Conservation (phyloP, 352 stramenopile genomes). For the Phytophthora cryptogea region DNA sequence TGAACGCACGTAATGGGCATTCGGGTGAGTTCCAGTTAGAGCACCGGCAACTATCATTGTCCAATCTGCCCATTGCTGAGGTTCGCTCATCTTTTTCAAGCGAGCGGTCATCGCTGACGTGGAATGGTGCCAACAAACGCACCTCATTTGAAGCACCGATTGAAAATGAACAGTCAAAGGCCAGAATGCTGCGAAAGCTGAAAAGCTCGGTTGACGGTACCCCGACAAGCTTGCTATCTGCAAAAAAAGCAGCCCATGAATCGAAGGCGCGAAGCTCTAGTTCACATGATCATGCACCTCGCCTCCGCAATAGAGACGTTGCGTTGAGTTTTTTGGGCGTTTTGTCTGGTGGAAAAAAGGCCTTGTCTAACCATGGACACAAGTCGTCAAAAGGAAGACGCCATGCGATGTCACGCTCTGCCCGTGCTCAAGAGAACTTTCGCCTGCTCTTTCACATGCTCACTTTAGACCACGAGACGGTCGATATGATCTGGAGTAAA, state of each 20-base stretch:
- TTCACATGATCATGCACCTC: constrained; percentile 16
- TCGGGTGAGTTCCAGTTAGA: constrained; percentile 9
- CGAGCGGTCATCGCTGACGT: constrained; percentile 34
- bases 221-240: constrained; percentile 9
- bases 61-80: constrained; percentile 37
- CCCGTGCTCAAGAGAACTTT: constrained; percentile 88
- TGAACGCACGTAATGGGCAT: constrained; percentile 8
- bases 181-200: constrained; percentile 66
- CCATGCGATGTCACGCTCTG: constrained; percentile 28
- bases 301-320: constrained; percentile 73
- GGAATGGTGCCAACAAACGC: constrained; percentile 37
- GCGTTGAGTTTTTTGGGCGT: constrained; percentile 52
- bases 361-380: constrained; percentile 10
- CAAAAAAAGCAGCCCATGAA: constrained; percentile 19
- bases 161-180: constrained; percentile 64
- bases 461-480: constrained; percentile 88
- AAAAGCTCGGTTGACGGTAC: constrained; percentile 47
- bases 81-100: constrained; percentile 42
- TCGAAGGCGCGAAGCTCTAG: constrained; percentile 20
- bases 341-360: constrained; percentile 28
- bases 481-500: constrained; percentile 95
- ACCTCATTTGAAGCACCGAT: constrained; percentile 59
- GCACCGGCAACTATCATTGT: constrained; percentile 33
- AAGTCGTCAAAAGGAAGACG: constrained; percentile 24
- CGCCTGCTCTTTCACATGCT: constrained; percentile 95